Conservation (phyloP, 176 grass and related monocot genomes). For the Sorghum bicolor region Sorghum_bicolor_NCBIv3 NC_012873.2:62258001-62258500, state of each 20-base stretch:
- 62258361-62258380: not conserved
- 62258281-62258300: constrained; percentile 62
- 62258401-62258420: not conserved
- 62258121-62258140: not conserved
- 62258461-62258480: constrained; percentile 18
- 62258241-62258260: constrained; percentile 66
- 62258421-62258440: not conserved
- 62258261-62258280: constrained; percentile 68
- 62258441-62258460: not conserved
- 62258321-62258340: constrained; percentile 11
- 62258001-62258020: not conserved
- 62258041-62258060: constrained; percentile 23
- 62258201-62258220: constrained; percentile 30
- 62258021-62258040: constrained; percentile 5
- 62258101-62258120: not conserved
- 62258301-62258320: constrained; percentile 61
- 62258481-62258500: constrained; percentile 34
- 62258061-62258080: not conserved
- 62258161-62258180: not conserved
- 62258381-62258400: not conserved
- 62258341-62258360: constrained; percentile 27
- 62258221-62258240: constrained; percentile 62
- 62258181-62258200: not conserved
- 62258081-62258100: constrained; percentile 6
- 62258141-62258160: not conserved